Conservation (phyloP, 176 grass and related monocot genomes). For the Hordeum marinum region DNA sequence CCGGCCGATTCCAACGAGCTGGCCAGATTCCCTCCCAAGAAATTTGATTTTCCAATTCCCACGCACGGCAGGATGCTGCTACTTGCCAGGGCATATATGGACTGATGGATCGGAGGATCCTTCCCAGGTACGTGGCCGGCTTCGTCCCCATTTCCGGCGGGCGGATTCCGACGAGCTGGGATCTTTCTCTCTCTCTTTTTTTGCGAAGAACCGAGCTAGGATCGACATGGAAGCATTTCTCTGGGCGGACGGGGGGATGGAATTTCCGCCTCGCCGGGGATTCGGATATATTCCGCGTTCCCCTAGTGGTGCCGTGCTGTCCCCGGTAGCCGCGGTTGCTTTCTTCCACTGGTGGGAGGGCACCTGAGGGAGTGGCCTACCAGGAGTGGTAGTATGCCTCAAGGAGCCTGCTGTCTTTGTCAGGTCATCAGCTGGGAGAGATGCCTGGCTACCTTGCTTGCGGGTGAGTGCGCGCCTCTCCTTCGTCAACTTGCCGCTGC, state of each 20-base stretch:
- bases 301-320: not conserved
- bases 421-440: no score
- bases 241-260: not conserved
- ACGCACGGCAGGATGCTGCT: not conserved
- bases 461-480: not conserved
- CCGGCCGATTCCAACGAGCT: no score
- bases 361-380: conserved; percentile 26
- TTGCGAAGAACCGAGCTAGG: no score
- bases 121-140: conserved; percentile 1
- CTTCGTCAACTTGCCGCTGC: not conserved
- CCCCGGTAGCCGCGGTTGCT: not conserved
- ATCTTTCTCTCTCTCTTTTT: no score
- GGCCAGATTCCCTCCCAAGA: no score
- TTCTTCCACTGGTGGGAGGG: conserved; percentile 16
- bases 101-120: not conserved
- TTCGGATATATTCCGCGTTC: conserved; percentile 10
- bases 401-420: no score
- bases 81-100: not conserved
- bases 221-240: no score
- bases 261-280: not conserved
- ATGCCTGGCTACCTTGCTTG: no score
- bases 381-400: no score
- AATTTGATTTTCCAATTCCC: not conserved
- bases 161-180: no score
- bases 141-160: not conserved